A percentile compares a stretch with the other conserved stretches of the same genome.
Evolutionary conservation across 2,329 filamentous ascomycete genomes (phyloP).

Genomic region (Tolypocladium sp.): DNA sequence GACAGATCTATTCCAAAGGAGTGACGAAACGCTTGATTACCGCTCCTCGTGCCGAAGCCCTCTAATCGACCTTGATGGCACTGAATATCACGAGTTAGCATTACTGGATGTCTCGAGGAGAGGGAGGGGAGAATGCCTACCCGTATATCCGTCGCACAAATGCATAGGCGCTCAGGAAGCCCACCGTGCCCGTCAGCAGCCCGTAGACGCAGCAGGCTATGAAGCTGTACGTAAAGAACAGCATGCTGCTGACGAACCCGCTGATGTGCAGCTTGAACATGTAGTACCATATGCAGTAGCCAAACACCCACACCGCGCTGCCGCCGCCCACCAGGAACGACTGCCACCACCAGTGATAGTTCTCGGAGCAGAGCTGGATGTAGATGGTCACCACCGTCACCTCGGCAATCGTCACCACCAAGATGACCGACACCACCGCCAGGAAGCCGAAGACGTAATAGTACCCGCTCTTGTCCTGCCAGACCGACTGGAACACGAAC

Average conservation of each 20-base stretch:
- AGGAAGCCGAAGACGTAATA: constrained; percentile 90
- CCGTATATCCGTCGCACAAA: constrained; percentile 80
- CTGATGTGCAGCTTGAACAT: constrained; percentile 70
- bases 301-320: constrained; percentile 72
- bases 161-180: constrained; percentile 74
- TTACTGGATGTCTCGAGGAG: neutral
- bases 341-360: constrained; percentile 91
- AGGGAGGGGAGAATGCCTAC: constrained; percentile 33
- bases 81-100: constrained; percentile 18
- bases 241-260: constrained; percentile 67
- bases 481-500: constrained; percentile 79
- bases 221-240: constrained; percentile 82
- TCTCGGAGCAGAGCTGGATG: constrained; percentile 73
- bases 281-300: constrained; percentile 81
- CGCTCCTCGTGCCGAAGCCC: neutral
- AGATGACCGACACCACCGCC: constrained; percentile 61
- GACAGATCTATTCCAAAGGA: neutral
- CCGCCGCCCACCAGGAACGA: constrained; percentile 72
- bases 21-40: neutral
- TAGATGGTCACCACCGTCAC: constrained; percentile 79
- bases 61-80: constrained; percentile 41
- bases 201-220: constrained; percentile 76
- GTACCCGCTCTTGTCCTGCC: constrained; percentile 85
- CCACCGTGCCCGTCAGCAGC: constrained; percentile 72
- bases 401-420: constrained; percentile 70